Conservation (phyloP, 2,329 filamentous ascomycete genomes). For the Aspergillus texensis region DNA sequence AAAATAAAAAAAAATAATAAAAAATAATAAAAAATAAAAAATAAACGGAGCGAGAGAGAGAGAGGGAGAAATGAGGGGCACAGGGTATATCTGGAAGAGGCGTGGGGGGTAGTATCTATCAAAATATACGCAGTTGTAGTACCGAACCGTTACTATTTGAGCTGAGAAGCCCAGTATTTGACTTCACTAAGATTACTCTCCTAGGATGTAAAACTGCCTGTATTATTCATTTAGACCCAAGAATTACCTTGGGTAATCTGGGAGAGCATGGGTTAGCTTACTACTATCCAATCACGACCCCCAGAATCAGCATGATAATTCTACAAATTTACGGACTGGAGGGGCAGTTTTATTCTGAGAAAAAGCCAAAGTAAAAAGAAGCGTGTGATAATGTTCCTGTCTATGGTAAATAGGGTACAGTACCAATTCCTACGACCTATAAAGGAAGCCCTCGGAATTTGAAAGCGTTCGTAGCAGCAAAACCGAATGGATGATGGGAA, state of each 20-base stretch:
- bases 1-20: too few species aligned
- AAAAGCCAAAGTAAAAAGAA: background rate
- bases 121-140: background rate
- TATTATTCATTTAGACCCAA: background rate
- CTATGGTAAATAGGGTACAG: background rate
- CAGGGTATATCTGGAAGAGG: too few species aligned
- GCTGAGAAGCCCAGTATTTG: background rate
- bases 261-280: background rate
- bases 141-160: background rate
- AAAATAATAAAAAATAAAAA: too few species aligned
- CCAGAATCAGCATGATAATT: slow-evolving; percentile 4
- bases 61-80: too few species aligned
- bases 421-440: background rate
- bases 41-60: too few species aligned
- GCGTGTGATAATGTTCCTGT: background rate
- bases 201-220: background rate
- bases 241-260: background rate
- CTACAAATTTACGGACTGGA: background rate
- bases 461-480: background rate
- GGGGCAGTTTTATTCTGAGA: background rate
- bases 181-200: slow-evolving; percentile 8
- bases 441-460: background rate
- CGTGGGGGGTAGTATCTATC: background rate
- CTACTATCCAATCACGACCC: slow-evolving; percentile 8
- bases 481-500: slow-evolving; percentile 8